Percentiles rank a stretch among this genome's conserved stretches.
phyloP scores from a whole-genome alignment of 2,329 filamentous ascomycete genomes.

The Hawksworthiomyces lignivorus region DNA sequence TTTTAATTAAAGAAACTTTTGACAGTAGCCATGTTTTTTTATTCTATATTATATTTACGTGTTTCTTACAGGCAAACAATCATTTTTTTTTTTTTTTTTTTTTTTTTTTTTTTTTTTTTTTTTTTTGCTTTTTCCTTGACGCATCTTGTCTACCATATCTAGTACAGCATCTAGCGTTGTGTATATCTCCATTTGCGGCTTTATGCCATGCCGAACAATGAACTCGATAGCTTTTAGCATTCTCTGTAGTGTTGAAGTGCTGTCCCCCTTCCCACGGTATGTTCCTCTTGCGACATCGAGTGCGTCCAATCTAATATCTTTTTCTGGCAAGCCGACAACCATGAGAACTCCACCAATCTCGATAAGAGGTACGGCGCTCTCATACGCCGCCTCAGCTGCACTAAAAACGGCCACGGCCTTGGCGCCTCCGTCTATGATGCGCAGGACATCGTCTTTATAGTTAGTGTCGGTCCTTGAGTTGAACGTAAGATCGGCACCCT shows the following conservation, averaged over 20 bases:
- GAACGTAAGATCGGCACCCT: constrained; percentile 16
- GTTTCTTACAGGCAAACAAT: too few relatives aligned
- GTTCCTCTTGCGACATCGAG: constrained; percentile 9
- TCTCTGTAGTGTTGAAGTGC: constrained; percentile 13
- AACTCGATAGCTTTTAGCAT: constrained; percentile 13
- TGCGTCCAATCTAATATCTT: constrained; percentile 6
- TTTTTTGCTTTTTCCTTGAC: background rate
- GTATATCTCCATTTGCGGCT: constrained; percentile 3
- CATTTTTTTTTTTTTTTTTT: background rate
- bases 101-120: background rate
- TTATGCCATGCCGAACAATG: constrained; percentile 13
- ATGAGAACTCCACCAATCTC: constrained; percentile 8
- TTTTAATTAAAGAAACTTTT: too few relatives aligned
- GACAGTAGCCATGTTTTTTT: too few relatives aligned
- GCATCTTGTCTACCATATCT: constrained; percentile 4
- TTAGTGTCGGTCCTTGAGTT: constrained; percentile 14
- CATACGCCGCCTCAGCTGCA: constrained; percentile 8
- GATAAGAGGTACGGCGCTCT: background rate
- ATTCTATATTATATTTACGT: too few relatives aligned
- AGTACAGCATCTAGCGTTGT: background rate
- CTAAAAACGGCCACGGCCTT: constrained; percentile 10
- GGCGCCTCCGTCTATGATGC: constrained; percentile 4
- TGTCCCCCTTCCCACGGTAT: constrained; percentile 15
- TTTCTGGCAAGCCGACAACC: constrained; percentile 9
- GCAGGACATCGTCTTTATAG: background rate